These are phyloP conservation scores for Beauveria brongniartii DNA, from an alignment of 2,329 filamentous ascomycete species.

Conservation along the genomic window DNA sequence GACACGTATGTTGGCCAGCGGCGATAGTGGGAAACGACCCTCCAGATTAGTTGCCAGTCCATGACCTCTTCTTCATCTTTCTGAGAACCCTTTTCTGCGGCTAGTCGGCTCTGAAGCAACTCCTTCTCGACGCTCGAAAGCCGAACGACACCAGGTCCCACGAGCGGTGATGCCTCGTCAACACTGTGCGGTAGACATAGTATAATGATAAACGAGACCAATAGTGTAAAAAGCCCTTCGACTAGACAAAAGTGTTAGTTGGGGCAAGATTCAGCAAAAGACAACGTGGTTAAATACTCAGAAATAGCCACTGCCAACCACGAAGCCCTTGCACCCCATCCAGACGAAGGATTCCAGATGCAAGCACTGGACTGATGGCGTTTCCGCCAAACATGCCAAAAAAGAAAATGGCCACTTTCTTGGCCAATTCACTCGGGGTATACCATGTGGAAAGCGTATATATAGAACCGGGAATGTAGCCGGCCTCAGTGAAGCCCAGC, in stretches of 20 bases:
- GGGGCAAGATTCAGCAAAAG: not conserved
- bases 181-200: not conserved
- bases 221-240: not conserved
- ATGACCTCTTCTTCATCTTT: conserved; percentile 26
- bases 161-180: conserved; percentile 20
- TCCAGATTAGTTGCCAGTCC: conserved; percentile 30
- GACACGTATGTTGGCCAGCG: conserved; percentile 42
- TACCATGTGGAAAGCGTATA: conserved; percentile 47
- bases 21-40: conserved; percentile 34
- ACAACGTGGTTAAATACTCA: conserved; percentile 24
- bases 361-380: conserved; percentile 39
- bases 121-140: conserved; percentile 19
- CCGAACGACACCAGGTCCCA: conserved; percentile 29
- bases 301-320: conserved; percentile 45
- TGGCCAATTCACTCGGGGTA: conserved; percentile 34
- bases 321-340: conserved; percentile 30
- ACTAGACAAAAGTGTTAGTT: not conserved
- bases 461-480: conserved; percentile 43
- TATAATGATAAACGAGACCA: not conserved
- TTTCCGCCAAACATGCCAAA: conserved; percentile 46
- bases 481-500: conserved; percentile 40
- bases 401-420: conserved; percentile 41
- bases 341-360: conserved; percentile 38
- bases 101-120: not conserved
- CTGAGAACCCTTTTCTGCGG: not conserved